A percentile compares a stretch with the other conserved stretches of the same genome.
Evolutionary conservation across 176 grass and related monocot genomes (phyloP).

Genomic region (Avena eriantha): DNA sequence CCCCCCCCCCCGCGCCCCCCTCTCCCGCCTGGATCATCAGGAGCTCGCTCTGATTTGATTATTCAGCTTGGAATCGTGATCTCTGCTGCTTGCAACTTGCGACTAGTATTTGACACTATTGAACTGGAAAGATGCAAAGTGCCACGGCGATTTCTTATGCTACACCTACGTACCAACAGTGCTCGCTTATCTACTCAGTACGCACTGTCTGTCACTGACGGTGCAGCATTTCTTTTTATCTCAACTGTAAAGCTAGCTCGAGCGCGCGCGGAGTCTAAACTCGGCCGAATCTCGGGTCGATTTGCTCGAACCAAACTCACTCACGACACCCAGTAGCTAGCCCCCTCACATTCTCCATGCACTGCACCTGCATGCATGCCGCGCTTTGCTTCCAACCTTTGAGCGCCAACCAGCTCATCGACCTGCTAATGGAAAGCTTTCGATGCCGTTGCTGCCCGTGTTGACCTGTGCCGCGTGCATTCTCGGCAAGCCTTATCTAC

Average conservation of each 20-base stretch:
- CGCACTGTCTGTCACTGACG: neutral
- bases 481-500: conserved; percentile 47
- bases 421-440: conserved; percentile 32
- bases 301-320: conserved; percentile 38
- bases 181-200: conserved; percentile 15
- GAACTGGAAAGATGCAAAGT: neutral
- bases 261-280: neutral
- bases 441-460: neutral
- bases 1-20: no score
- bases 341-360: neutral
- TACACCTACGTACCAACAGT: neutral
- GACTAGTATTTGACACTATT: neutral
- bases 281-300: conserved; percentile 20
- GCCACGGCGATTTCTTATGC: neutral
- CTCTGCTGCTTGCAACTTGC: conserved; percentile 4
- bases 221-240: neutral
- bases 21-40: conserved; percentile 2
- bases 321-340: neutral
- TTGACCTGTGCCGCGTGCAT: conserved; percentile 42
- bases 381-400: neutral
- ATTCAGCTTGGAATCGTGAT: neutral
- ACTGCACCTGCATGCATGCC: neutral
- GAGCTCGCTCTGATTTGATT: neutral
- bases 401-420: neutral
- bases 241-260: conserved; percentile 34